A percentile compares a stretch with the other conserved stretches of the same genome.
phyloP scores from a whole-genome alignment of 2,329 filamentous ascomycete genomes.

The Daldinia sp. region DNA sequence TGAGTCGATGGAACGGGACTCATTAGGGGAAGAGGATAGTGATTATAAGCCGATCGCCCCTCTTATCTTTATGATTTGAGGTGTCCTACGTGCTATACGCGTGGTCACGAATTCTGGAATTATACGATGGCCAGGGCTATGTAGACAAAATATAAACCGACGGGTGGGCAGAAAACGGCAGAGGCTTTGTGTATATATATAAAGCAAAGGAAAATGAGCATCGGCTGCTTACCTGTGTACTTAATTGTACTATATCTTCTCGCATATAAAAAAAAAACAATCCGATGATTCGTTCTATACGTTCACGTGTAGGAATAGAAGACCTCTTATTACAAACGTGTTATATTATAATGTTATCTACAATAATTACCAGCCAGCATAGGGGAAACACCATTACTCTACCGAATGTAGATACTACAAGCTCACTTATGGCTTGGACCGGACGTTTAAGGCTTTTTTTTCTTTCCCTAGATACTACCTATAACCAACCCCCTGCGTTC shows the following conservation, averaged over 20 bases:
- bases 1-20: neutral
- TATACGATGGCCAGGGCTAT: neutral
- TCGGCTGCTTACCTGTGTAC: neutral
- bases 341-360: neutral
- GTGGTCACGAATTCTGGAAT: neutral
- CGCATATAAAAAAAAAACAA: slow-evolving; percentile 11
- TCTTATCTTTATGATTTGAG: neutral
- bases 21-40: neutral
- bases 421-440: neutral
- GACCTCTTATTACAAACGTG: neutral
- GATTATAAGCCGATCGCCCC: neutral
- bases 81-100: neutral
- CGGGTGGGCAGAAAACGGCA: neutral
- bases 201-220: neutral
- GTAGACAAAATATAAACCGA: neutral
- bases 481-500: neutral
- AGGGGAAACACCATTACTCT: neutral
- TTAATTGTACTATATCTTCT: slow-evolving; percentile 20
- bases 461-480: neutral
- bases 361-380: neutral
- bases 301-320: neutral
- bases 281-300: neutral
- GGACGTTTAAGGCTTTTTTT: neutral
- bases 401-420: too few species aligned
- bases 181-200: slow-evolving; percentile 1